phyloP scores from a whole-genome alignment of 2,329 filamentous ascomycete species.

The Fusarium pseudoanthophilum region DNA sequence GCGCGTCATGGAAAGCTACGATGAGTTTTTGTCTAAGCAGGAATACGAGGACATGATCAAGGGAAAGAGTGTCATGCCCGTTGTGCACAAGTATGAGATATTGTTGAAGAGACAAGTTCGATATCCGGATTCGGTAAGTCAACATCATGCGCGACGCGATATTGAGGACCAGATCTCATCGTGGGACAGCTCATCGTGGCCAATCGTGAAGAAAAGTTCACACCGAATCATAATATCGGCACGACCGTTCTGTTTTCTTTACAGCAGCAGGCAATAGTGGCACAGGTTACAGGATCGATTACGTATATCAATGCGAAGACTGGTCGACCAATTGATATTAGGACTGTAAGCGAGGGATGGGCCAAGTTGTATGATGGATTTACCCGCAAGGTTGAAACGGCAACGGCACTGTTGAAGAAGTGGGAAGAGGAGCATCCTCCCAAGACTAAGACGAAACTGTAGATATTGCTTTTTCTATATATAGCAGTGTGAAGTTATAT shows the following conservation, averaged over 20 bases:
- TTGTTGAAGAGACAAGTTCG: neutral
- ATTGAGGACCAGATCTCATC: neutral
- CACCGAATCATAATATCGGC: neutral
- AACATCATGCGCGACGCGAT: too few species aligned
- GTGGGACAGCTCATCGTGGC: neutral
- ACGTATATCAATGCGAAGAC: neutral
- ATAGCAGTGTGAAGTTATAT: accelerated
- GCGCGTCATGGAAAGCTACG: neutral
- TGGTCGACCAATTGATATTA: neutral
- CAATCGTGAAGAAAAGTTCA: neutral
- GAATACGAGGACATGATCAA: neutral
- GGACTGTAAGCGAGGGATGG: neutral
- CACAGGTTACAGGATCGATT: neutral
- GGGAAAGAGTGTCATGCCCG: neutral
- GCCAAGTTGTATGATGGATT: neutral
- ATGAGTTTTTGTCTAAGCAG: neutral
- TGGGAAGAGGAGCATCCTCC: neutral
- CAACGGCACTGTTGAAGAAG: neutral
- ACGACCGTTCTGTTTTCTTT: neutral
- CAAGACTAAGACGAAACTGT: neutral
- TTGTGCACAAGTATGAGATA: neutral
- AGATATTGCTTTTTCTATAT: accelerated
- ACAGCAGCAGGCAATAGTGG: neutral
- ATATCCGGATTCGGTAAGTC: neutral
- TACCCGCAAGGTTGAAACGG: neutral